Evolutionary conservation across 2,329 filamentous ascomycete species (phyloP), one percentile per base, ranked within the genome.

Genomic region (Byssothecium circinans): DNA sequence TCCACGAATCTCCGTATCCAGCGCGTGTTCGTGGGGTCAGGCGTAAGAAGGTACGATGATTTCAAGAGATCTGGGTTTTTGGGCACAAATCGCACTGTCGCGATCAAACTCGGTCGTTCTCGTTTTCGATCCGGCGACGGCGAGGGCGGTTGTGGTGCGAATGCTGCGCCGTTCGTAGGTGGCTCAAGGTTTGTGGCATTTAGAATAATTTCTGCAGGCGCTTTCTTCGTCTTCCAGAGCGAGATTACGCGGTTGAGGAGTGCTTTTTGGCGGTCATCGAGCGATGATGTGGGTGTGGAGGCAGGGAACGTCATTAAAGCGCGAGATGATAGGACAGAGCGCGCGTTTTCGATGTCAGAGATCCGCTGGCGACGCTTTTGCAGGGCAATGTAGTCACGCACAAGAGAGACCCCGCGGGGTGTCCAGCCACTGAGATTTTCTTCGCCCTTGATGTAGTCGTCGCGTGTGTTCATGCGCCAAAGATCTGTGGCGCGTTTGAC

Each of bases 1-100:
- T 99, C 94, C 41, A 96, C 89, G 65, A 95, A 97, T 34, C 92
- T 86, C 60, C 91, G 89, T 22, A 94, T 82, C 94, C 94, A 99
- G 52, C 87, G 83, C 18, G 85, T 88, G 29, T 86, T 89, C 44
- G 89, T 86, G 45, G 85, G 86, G 64, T 91, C 91, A 0, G 91
- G 91, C 2, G 89, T 88, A 35, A 97, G 79, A 14, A 99, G 81
- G 69, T 94, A 95, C 14, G 91, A 91, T 14, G 89, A 86, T 74
- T 95, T 96, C 58, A 95, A 79, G 1, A 94, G 57, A 11, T 70
- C 65, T 3, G 74, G 72, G 23, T 94, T 95, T 72, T 95, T 96
- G 44, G 86, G 81, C 8, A 94, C 82, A 33, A 85, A 82, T 43
- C 90, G 83, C 33, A 95, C 85, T 1, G 84, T 89, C 0, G 90